phyloP scores from a whole-genome alignment of 2,329 filamentous ascomycete species.

The Epichloe coenophiala region DNA sequence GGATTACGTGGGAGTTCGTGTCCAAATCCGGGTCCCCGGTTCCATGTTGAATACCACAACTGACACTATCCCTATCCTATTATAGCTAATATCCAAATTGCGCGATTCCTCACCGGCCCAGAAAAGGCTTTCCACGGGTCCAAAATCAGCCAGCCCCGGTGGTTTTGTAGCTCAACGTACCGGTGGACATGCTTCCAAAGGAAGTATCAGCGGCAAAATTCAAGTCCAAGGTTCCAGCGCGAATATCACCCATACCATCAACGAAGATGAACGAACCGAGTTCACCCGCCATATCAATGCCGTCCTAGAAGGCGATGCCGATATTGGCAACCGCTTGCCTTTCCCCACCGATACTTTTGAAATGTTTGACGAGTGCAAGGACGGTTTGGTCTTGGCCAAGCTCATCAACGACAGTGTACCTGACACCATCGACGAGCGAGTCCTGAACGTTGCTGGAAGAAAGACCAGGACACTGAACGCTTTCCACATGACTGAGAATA shows the following conservation, averaged over 20 bases:
- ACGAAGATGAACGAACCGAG: constrained; percentile 96
- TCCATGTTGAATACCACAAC: constrained; percentile 1
- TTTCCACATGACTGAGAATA: constrained; percentile 99
- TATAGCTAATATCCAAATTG: constrained; percentile 72
- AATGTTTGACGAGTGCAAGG: constrained; percentile 98
- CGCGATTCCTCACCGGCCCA: constrained; percentile 40
- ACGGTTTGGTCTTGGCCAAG: constrained; percentile 90
- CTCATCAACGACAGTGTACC: constrained; percentile 99
- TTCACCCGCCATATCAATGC: constrained; percentile 99
- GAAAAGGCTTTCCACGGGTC: constrained; percentile 40
- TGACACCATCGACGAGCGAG: constrained; percentile 97
- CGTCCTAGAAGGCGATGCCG: constrained; percentile 83
- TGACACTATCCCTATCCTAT: constrained; percentile 2
- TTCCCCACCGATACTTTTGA: constrained; percentile 98
- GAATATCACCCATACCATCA: constrained; percentile 95
- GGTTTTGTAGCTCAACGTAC: constrained; percentile 47
- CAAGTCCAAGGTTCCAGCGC: constrained; percentile 87
- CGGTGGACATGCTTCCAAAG: constrained; percentile 61
- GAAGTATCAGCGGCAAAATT: constrained; percentile 72
- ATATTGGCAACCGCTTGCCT: constrained; percentile 81
- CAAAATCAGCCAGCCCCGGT: constrained; percentile 30
- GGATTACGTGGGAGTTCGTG: constrained; percentile 83
- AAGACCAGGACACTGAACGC: constrained; percentile 92
- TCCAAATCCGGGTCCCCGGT: neutral
- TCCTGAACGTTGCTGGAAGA: constrained; percentile 76